phyloP scores from a whole-genome alignment of 257 asterid genomes.

The Misopates orontium region DNA sequence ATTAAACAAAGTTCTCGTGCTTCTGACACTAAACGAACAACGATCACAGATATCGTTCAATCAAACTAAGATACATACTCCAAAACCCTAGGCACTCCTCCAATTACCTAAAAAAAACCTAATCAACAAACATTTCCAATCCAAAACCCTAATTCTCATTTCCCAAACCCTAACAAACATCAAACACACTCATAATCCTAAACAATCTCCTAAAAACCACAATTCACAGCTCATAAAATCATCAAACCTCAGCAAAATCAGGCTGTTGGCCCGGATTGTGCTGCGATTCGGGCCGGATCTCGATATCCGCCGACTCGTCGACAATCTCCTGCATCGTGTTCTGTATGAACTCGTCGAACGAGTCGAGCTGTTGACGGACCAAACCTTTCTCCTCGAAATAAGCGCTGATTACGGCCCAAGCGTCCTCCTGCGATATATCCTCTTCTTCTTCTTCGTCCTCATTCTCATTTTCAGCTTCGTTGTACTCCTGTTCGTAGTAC shows the following conservation, averaged over 20 bases:
- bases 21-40: not conserved
- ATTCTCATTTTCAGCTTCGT: slow-evolving; percentile 40
- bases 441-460: slow-evolving; percentile 55
- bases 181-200: not conserved
- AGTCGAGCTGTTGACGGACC: slow-evolving; percentile 93
- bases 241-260: slow-evolving; percentile 79
- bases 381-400: slow-evolving; percentile 94
- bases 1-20: not conserved
- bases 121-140: not conserved
- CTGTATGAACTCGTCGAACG: slow-evolving; percentile 94
- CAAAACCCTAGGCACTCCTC: slow-evolving; percentile 27
- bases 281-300: slow-evolving; percentile 96
- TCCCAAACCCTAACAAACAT: not conserved
- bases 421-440: slow-evolving; percentile 94
- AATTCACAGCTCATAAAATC: not conserved
- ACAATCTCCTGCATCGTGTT: slow-evolving; percentile 98
- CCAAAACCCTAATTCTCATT: not conserved
- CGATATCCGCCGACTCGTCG: slow-evolving; percentile 88
- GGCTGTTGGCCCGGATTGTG: slow-evolving; percentile 92
- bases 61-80: not conserved
- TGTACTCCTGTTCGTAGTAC: slow-evolving; percentile 42
- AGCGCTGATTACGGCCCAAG: slow-evolving; percentile 98
- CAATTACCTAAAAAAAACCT: not conserved
- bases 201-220: not conserved
- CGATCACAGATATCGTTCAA: not conserved